Evolutionary conservation across 352 stramenopile species (phyloP), one percentile per base, ranked within the genome.

Genomic region (Phytophthora aleatoria): DNA sequence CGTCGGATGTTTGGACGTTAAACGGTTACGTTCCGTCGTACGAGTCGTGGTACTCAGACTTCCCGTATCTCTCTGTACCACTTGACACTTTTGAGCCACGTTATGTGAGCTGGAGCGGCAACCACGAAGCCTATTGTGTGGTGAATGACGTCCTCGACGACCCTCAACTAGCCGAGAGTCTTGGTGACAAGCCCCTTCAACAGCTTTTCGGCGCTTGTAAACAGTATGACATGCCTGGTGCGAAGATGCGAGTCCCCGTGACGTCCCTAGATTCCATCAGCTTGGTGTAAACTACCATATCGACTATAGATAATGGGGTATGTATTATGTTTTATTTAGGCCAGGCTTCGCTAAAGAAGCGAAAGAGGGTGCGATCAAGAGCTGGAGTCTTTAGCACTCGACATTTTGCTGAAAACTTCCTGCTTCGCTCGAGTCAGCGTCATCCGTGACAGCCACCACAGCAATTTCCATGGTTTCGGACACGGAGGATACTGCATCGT

Each of bases 11-110:
- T 3, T 70, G 59, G 36, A 72, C 78, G n/a, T 69, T 90, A 5
- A 73, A 77, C 16, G 81, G 73, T 1, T 90, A 89, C 59, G 67
- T 90, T 33, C 81, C 79, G 48, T 77, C 70, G 9, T 90, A 85
- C 42, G 79, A 87, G 56, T 87, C 79, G n/a, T 83, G 67, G 75
- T 90, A 87, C 60, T 87, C 81, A 16, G 81, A 87, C 47, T 90
- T 90, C 27, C 79, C 81, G 11, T 88, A 81, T 30, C 62, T 90
- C 2, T 85, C 77, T 28, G 81, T 90, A 3, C 68, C 81, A n/a
- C 62, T 90, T 26, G 60, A 52, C 28, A 55, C 68, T 16, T 89
- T 90, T 56, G 79, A 89, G 41, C 60, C 76, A 38, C 69, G 74
- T 31, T 88, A 76, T 50, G 77, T 90, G 55, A 76, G 56, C 47